Conservation (phyloP, 2,329 filamentous ascomycete genomes). For the Drechmeria coniospora region DNA sequence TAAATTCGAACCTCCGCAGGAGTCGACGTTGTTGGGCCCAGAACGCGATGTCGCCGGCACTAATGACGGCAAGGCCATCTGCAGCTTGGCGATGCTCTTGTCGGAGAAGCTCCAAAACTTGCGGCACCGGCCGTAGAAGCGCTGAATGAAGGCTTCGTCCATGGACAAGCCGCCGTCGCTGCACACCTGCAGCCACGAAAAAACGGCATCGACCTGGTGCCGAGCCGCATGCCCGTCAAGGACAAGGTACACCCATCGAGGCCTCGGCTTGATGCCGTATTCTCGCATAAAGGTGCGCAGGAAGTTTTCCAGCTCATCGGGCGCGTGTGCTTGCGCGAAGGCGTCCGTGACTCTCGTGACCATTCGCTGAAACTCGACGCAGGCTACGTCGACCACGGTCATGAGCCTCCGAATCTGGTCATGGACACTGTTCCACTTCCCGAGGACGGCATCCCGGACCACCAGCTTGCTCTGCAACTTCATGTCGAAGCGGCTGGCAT, state of each 20-base stretch:
- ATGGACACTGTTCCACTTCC: slow-evolving; percentile 12
- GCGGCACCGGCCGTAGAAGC: slow-evolving; percentile 14
- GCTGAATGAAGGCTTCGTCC: slow-evolving; percentile 14
- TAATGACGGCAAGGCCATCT: slow-evolving; percentile 1
- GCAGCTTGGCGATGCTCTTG: slow-evolving; percentile 8
- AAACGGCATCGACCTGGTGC: slow-evolving; percentile 12
- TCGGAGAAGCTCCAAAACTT: slow-evolving; percentile 19
- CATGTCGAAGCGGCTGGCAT: slow-evolving; percentile 9
- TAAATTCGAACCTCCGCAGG: not conserved
- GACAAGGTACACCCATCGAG: slow-evolving; percentile 14
- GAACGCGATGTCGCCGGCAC: not conserved
- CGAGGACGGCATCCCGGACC: slow-evolving; percentile 12
- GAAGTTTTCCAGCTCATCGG: slow-evolving; percentile 13
- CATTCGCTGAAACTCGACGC: slow-evolving; percentile 11
- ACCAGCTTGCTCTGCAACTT: slow-evolving; percentile 13
- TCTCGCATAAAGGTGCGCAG: slow-evolving; percentile 12
- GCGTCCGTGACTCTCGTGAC: slow-evolving; percentile 19
- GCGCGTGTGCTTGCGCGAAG: slow-evolving; percentile 11
- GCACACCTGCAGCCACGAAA: slow-evolving; percentile 19
- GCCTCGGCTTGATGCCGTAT: slow-evolving; percentile 12
- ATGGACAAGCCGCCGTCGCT: slow-evolving; percentile 12
- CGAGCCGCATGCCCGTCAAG: slow-evolving; percentile 15
- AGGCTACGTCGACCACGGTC: slow-evolving; percentile 4
- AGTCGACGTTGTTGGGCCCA: not conserved
- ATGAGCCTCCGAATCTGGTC: slow-evolving; percentile 10